Base-by-base conservation (phyloP, 768 basidiomycete genomes). In the Tricholoma saponaceum region DNA sequence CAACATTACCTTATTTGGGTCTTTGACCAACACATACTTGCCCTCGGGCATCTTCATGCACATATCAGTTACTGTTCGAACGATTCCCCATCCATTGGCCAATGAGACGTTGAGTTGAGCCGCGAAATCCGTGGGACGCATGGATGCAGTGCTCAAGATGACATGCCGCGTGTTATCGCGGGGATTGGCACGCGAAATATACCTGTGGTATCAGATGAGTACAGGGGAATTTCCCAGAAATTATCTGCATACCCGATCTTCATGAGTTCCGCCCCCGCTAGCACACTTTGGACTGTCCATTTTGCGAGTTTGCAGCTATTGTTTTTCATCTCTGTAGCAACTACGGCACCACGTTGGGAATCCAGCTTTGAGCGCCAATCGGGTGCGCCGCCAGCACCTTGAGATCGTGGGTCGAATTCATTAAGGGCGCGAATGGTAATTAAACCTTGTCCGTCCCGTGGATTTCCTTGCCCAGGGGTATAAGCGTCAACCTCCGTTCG, bases 321-420 rank as follows among this genome's bases (percentile, higher is more conserved):
- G 75, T 99, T 99, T 79, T 98, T 99, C 97, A 98, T 98, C 79
- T 99, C 97, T 23, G 93, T 95, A 33, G 97, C 94, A 58, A 98
- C 95, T 43, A 99, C 96, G 2, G 97, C 97, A 60, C 97, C 97
- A 46, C 95, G 85, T 73, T 98, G 95, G 4, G 90, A 87, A 73
- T 99, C 97, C 43, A 99, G 77, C 74, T 96, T 96, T n/a, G 90
- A 83, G 32, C 95, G 85, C 97, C 97, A 99, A 72, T 99, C 97
- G n/a, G 95, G 92, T 16, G 96, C 95, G 51, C 95, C 94, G 25
- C 95, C 96, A 0, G 91, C 87, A 22, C 96, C 95, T 62, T 85
- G 84, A 2, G 94, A 83, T 52, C 93, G 84, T 22, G 94, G 82
- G 72, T 98, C 96, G 72, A 97, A 98, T 72, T 99, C 97, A 70